Percentiles rank a stretch among this genome's conserved stretches.
phyloP scores from a whole-genome alignment of 1,284 basidiomycete species.

The Vanrija humicola region DNA sequence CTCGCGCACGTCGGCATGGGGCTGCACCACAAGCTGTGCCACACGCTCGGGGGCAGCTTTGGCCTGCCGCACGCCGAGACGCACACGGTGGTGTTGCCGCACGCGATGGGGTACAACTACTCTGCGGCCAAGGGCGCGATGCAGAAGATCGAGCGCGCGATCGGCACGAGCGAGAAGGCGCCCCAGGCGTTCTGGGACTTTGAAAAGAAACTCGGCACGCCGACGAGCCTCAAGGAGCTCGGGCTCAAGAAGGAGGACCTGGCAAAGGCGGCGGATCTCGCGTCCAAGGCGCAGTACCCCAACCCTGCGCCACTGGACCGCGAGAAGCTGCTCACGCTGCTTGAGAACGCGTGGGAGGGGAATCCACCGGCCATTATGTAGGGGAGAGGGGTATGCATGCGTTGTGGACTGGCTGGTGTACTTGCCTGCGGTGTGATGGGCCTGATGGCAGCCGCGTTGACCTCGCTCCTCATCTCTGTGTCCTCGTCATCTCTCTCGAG shows the following conservation, averaged over 20 bases:
- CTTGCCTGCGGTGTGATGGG: too few species aligned
- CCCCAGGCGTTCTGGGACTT: constrained; percentile 51
- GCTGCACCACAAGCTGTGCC: constrained; percentile 55
- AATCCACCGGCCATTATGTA: constrained; percentile 5
- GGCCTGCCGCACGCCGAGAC: constrained; percentile 54
- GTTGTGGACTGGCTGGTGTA: too few species aligned
- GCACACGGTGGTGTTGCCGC: constrained; percentile 54
- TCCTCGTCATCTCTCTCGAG: too few species aligned
- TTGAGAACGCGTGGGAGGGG: constrained; percentile 29
- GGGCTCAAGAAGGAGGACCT: constrained; percentile 53
- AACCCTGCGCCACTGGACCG: constrained; percentile 52
- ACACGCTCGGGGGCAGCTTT: constrained; percentile 51
- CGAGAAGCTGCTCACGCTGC: constrained; percentile 37
- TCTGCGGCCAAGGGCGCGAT: constrained; percentile 47
- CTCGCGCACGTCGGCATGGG: constrained; percentile 51
- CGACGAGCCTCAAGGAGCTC: constrained; percentile 48
- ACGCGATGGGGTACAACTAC: constrained; percentile 53
- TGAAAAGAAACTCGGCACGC: constrained; percentile 50
- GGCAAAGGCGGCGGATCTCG: constrained; percentile 51
- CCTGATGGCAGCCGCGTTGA: too few species aligned
- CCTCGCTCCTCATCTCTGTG: too few species aligned
- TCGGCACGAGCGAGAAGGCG: constrained; percentile 39
- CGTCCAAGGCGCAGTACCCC: constrained; percentile 50
- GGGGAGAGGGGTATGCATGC: too few species aligned
- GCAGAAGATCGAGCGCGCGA: constrained; percentile 43